Percentiles rank a stretch among this genome's conserved stretches.
phyloP scores from a whole-genome alignment of 2,329 filamentous ascomycete species.

The Exophiala calicioides region DNA sequence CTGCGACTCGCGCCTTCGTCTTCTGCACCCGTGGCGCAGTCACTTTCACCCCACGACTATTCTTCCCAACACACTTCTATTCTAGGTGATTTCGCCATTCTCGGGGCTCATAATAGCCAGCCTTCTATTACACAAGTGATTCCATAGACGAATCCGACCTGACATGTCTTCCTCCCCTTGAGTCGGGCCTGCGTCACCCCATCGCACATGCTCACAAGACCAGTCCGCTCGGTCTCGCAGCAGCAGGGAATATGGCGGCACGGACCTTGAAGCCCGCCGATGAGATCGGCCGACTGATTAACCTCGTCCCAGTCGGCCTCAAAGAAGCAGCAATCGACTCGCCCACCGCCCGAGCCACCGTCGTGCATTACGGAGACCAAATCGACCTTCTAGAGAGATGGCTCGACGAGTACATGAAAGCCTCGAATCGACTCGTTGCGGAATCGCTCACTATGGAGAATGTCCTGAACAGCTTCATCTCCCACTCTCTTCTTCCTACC shows the following conservation, averaged over 20 bases:
- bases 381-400: constrained; percentile 88
- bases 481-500: constrained; percentile 71
- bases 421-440: constrained; percentile 61
- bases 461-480: constrained; percentile 73
- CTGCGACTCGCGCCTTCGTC: no score
- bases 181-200: neutral
- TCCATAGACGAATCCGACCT: no score
- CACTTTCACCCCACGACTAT: no score
- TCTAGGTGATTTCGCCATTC: no score
- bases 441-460: constrained; percentile 76
- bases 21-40: no score
- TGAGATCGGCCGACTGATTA: constrained; percentile 47
- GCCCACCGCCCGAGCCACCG: constrained; percentile 86
- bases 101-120: no score
- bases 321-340: constrained; percentile 97
- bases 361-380: constrained; percentile 86
- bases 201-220: neutral
- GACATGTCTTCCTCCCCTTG: no score
- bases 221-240: neutral
- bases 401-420: constrained; percentile 72
- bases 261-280: constrained; percentile 18
- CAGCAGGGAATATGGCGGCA: no score
- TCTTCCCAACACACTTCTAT: no score
- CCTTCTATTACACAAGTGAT: no score
- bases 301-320: constrained; percentile 70